Evolutionary conservation across 164 flowering plant species (phyloP), one percentile per base, ranked within the genome.

Genomic region (Vitis riparia): DNA sequence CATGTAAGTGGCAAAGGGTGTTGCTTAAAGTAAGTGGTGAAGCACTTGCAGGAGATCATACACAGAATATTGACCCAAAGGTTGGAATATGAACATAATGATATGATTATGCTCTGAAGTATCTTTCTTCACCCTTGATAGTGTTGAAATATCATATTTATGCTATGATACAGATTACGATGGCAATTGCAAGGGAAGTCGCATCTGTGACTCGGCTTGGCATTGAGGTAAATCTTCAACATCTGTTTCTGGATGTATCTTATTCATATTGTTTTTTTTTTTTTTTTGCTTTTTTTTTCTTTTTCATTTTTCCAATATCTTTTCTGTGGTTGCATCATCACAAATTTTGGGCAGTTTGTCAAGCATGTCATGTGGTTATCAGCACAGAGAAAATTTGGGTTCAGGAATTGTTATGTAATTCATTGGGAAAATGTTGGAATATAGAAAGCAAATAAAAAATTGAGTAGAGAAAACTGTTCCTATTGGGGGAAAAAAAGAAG

Each of bases 1-100:
- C 93, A 13, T 77, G 73, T 73, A 93, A 79, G 83, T 93, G 98
- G 98, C 89, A 66, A 68, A 86, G 99, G 80, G 99, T 96, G 15
- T 76, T 96, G 82, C 99, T 96, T 69, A 96, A 96, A 87, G 99
- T 96, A 23, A 96, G 99, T 49, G 99, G 99, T 59, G 98, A 96
- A 84, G 99, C 98, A 62, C 95, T 96, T 75, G 97, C 97, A 0
- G 98, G 99, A 60, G 98, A 96, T 71, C 84, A 79, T n/a, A 9
- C 71, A 15, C 91, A 93, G 73, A 96, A 88, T 73, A 93, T 93
- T 82, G 99, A 96, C 64, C 99, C 99, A 12, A 92, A 92, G 95
- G 98, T 94, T 27, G 29, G 71, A 52, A 63, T 53, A 47, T 47
- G 13, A 66, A 23, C 16, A n/a, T 55, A 11, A 52, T 6, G 56